Evolutionary conservation across 108 stramenopile species (phyloP).

Genomic region (Schizochytrium sp.): DNA sequence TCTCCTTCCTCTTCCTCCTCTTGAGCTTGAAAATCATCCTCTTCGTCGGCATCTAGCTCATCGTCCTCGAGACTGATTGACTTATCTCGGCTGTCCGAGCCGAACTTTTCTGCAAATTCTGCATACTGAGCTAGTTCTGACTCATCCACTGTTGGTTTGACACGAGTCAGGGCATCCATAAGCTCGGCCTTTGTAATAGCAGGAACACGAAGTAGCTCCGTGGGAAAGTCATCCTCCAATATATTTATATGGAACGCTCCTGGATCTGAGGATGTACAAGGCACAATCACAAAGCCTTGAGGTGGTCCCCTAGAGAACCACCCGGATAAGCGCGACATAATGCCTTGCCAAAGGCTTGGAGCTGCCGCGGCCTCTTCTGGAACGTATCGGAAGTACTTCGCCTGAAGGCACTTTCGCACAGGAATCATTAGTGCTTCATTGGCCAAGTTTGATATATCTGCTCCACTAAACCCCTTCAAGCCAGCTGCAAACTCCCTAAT

Average conservation of each 20-base stretch:
- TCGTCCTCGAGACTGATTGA: slow-evolving; percentile 10
- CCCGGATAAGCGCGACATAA: not conserved
- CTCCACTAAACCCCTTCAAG: slow-evolving; percentile 87
- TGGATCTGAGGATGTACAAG: slow-evolving; percentile 18
- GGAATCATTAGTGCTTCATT: slow-evolving; percentile 98
- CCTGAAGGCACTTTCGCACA: slow-evolving; percentile 90
- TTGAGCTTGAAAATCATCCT: not conserved
- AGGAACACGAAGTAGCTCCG: slow-evolving; percentile 31
- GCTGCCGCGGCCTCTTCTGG: not conserved
- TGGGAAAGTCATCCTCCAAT: not conserved
- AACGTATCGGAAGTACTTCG: slow-evolving; percentile 83
- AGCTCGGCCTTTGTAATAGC: slow-evolving; percentile 17
- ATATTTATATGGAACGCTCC: slow-evolving; percentile 12
- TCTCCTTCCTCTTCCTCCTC: slow-evolving; percentile 9
- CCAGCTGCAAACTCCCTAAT: slow-evolving; percentile 83
- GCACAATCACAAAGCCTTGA: not conserved
- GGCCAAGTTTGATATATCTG: slow-evolving; percentile 92
- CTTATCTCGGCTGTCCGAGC: not conserved
- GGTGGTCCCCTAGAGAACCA: not conserved
- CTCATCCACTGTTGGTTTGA: slow-evolving; percentile 4
- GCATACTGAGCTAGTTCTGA: not conserved
- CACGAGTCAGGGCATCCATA: not conserved
- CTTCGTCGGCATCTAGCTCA: slow-evolving; percentile 16
- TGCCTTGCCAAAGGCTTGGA: not conserved
- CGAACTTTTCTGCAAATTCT: slow-evolving; percentile 19